Evolutionary conservation across 495 filamentous ascomycete species (phyloP), one percentile per base, ranked within the genome.

Genomic region (Penicillium psychrofluorescens): DNA sequence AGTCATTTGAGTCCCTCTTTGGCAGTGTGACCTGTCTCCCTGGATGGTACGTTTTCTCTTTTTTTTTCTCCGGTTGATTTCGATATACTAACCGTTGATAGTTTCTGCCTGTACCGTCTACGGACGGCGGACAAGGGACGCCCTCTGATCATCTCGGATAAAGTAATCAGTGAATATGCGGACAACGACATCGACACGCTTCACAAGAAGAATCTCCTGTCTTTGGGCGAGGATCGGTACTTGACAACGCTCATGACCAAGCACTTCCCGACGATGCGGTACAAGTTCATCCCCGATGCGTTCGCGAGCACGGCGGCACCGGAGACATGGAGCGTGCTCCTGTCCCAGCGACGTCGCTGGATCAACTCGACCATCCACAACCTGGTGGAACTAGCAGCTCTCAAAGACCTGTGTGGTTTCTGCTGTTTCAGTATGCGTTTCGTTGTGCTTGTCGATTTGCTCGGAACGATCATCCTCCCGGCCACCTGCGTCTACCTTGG

Each of bases 361-460:
- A 98, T 98, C 67, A 98, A 98, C 65, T 96, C 91, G 2, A 98
- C 92, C 15, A 79, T 98, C 40, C 92, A 98, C 75, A 98, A 98
- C 57, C 61, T 98, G 55, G 83, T 79, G 11, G 92, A 98, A 66
- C 68, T 97, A 55, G 84, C 95, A 48, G 80, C 81, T 49, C 74
- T 98, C 33, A 79, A 86, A 54, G 86, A 98, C 52, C 81, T 98
- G 61, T 98, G 92, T 58, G 92, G 92, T 43, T 98, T 98, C 81
- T 98, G 92, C 67, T 96, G 88, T 67, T 98, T 98, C 75, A 90
- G 86, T 45, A 98, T 98, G 92, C 84, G 92, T 43, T 97, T 98
- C 58, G 81, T 98, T 38, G 92, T 98, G 44, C 84, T 98, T 51
- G 82, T 98, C 51, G 92, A 98, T 75, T 79, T 98, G 10, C 78